Base-by-base conservation (phyloP, 164 flowering plant genomes). In the Stephania yunnanensis region DNA sequence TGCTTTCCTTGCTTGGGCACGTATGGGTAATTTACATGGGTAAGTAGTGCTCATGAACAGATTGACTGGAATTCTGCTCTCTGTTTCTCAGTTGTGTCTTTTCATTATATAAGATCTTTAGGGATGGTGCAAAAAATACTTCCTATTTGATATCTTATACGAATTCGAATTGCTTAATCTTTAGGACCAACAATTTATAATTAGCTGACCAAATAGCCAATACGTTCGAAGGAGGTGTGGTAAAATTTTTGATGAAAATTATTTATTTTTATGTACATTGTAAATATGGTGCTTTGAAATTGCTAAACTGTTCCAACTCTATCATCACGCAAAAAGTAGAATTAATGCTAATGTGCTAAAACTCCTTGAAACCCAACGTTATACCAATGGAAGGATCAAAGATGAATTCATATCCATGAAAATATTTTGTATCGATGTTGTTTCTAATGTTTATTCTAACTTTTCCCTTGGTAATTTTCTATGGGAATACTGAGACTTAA, bases 1-100 rank as follows among this genome's bases (percentile, higher is more conserved):
- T 36, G 99, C 99, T 73, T 95, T 93, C 82, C 97, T 95, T 86
- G 98, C 99, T 46, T 93, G 99, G 99, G 99, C 99, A 80, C 98
- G 97, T 74, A 95, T 95, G 99, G 98, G 97, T 78, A 95, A 95
- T 83, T 85, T 95, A 69, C 99, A 93, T 81, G 90, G 88, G 98
- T 95, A 81, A 22, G 91, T 84, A 69, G 53, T 76, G 9, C 67
- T 75, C 69, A 50, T 75, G 46, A 30, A 50, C 19, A 7, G 17
- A 68, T 50, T 52, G 29, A 44, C 7, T 71, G 67, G 19, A 67
- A 71, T 64, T 50, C 6, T 77, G 44, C 31, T 76, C 8, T 71
- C 36, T 72, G 6, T 46, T 9, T 45, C 53, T 76, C 10, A 53
- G 22, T 20, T 22, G 9, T n/a, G 46, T 29, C 42, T 72, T 45